Evolutionary conservation across 208 protist species (phyloP).

Genomic region (Trichomonas tenax): DNA sequence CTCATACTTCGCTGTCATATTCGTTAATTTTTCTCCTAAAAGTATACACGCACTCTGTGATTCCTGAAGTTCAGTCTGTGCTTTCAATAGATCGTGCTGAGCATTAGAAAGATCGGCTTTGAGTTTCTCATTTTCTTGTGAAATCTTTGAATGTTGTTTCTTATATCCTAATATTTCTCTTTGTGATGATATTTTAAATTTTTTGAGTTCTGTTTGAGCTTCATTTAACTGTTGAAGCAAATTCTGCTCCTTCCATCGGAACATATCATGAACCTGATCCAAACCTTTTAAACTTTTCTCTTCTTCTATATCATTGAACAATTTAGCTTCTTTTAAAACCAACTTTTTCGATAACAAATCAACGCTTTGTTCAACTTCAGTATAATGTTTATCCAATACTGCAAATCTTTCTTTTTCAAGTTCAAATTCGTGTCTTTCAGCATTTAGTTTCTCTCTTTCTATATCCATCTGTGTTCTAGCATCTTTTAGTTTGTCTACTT

Average conservation of each 20-base stretch:
- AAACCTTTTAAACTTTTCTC: not conserved
- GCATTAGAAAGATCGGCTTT: not conserved
- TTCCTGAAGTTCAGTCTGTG: not conserved
- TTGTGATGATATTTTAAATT: not conserved
- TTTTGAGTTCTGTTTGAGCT: not conserved
- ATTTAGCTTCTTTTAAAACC: not conserved
- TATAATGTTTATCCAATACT: not conserved
- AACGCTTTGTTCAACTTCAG: not conserved
- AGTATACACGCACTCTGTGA: not conserved
- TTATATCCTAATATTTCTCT: not conserved
- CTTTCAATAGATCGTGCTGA: not conserved
- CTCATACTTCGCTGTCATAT: not conserved
- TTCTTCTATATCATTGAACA: not conserved
- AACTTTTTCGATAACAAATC: not conserved
- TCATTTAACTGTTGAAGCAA: not conserved
- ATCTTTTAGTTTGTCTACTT: not conserved
- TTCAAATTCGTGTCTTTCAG: not conserved
- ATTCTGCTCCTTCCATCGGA: not conserved
- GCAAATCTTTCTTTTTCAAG: not conserved
- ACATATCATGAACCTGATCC: not conserved
- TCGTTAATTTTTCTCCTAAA: not conserved
- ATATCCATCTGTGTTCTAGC: not conserved
- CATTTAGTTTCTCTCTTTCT: not conserved
- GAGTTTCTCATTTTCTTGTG: not conserved
- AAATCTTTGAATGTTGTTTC: not conserved